Percentiles rank a stretch among this genome's conserved stretches.
phyloP scores from a whole-genome alignment of 1,139 yeast genomes.

The Kurtzmaniella quercitrusa region DNA sequence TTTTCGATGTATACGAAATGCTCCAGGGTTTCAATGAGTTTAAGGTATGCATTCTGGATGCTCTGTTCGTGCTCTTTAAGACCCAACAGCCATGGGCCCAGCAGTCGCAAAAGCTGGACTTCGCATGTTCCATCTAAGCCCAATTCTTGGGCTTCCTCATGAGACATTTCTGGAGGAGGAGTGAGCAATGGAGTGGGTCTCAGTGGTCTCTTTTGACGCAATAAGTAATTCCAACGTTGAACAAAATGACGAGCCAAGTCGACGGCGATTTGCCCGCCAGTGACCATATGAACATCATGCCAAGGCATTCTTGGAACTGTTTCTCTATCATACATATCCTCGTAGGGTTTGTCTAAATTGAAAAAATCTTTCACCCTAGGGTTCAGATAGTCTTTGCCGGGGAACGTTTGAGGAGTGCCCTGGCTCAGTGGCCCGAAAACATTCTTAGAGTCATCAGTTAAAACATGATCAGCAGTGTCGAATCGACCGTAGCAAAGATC shows the following conservation, averaged over 20 bases:
- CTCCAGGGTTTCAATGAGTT: conserved; percentile 84
- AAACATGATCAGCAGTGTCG: conserved; percentile 94
- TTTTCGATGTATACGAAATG: conserved; percentile 94
- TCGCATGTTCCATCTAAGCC: conserved; percentile 87
- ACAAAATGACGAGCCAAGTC: conserved; percentile 92
- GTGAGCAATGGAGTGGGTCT: conserved; percentile 86
- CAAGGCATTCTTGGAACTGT: conserved; percentile 94
- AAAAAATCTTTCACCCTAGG: conserved; percentile 88
- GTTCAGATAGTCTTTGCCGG: conserved; percentile 96
- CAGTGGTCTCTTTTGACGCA: conserved; percentile 92
- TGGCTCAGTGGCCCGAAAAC: conserved; percentile 33
- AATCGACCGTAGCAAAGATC: conserved; percentile 94
- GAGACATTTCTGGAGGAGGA: conserved; percentile 87
- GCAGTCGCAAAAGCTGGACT: conserved; percentile 80
- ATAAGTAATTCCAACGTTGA: conserved; percentile 93
- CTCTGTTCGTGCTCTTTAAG: conserved; percentile 80
- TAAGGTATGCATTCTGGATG: conserved; percentile 88
- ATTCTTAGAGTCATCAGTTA: conserved; percentile 64
- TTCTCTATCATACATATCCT: conserved; percentile 85
- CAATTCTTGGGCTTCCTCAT: conserved; percentile 59
- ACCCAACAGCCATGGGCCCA: conserved; percentile 93
- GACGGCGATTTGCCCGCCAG: conserved; percentile 93
- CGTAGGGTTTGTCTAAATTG: conserved; percentile 80
- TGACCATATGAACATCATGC: conserved; percentile 98
- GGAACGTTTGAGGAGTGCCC: conserved; percentile 63